Base-by-base conservation (phyloP, 495 filamentous ascomycete species). In the Bombardia bombarda region DNA sequence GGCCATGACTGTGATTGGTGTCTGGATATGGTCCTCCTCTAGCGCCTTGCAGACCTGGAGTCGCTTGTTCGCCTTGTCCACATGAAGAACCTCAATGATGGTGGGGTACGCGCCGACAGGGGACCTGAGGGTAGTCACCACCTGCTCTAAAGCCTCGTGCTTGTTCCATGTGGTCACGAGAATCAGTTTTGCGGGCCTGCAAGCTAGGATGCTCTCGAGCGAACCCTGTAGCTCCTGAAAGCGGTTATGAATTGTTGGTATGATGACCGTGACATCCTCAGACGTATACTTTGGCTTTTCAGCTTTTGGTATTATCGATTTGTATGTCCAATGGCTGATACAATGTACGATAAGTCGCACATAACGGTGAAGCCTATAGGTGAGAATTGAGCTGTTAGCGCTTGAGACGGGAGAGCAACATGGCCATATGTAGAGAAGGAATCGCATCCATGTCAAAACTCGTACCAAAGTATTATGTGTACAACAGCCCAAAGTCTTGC, bases 11-110 rank as follows among this genome's bases (percentile, higher is more conserved):
- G 82, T 90, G 50, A 92, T 82, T 10, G 74, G 58, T 0, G 86
- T 90, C 37, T 58, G 63, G 23, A 92, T 84, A 46, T 84, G 75
- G 17, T 62, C 55, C 21, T 53, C 57, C 19, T 86, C 85, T 36
- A 94, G 82, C 2, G 85, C 86, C 44, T 78, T 73, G 44, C 82
- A 84, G 63, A 94, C 86, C 62, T 94, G 87, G 23, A 82, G 78
- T 13, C 87, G 79, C 63, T 94, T 93, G 62, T 94, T 92, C 18
- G 60, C 56, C 43, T 68, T 63, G 51, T 61, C 56, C 18, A 61
- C 59, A 31, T 62, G 49, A 14, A 74, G 50, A 18, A 74, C 70
- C 18, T 69, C 67, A 30, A 74, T 60, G 9, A 53, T 58, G n/a
- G 62, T 50, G 18, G 43, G 50, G 32, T 45, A 38, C 5, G 38